Evolutionary conservation across 345 rosid species (phyloP).

Genomic region (Pugionium dolabratum): DNA sequence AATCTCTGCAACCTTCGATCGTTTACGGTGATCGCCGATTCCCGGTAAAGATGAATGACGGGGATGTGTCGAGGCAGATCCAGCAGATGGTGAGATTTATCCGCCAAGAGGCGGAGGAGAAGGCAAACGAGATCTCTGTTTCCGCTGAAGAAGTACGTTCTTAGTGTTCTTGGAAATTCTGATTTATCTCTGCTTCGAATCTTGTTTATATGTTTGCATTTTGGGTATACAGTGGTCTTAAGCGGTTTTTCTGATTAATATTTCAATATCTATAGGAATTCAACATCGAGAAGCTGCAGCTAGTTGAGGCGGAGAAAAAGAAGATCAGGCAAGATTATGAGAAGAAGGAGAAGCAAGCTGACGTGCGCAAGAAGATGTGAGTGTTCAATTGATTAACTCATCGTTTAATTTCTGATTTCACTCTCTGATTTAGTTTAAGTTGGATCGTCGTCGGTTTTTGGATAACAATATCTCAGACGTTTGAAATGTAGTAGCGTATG

Average conservation of each 20-base stretch:
- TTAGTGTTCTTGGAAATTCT: conserved; percentile 4
- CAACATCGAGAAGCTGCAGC: conserved; percentile 95
- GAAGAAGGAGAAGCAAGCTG: conserved; percentile 98
- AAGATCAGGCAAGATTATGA: conserved; percentile 98
- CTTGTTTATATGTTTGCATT: background rate
- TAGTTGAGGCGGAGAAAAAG: conserved; percentile 99
- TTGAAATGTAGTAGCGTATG: background rate
- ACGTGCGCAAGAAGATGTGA: conserved; percentile 95
- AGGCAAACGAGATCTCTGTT: conserved; percentile 93
- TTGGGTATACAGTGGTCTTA: background rate
- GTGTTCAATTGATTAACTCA: conserved; percentile 12
- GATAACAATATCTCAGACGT: background rate
- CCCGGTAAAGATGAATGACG: conserved; percentile 77
- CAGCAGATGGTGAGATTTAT: conserved; percentile 99
- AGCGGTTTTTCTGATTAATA: background rate
- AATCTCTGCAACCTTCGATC: conserved; percentile 28
- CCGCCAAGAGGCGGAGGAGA: conserved; percentile 98
- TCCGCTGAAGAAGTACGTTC: conserved; percentile 87
- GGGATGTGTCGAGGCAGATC: conserved; percentile 97
- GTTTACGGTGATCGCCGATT: conserved; percentile 10
- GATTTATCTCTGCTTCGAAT: background rate
- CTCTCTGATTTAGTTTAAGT: conserved; percentile 5
- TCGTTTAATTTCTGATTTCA: conserved; percentile 19
- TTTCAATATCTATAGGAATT: conserved; percentile 62
- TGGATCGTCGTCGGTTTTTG: background rate